A percentile compares a stretch with the other conserved stretches of the same genome.
Conservation (phyloP, 2,329 filamentous ascomycete genomes). For the Pseudocercospora fuligena region DNA sequence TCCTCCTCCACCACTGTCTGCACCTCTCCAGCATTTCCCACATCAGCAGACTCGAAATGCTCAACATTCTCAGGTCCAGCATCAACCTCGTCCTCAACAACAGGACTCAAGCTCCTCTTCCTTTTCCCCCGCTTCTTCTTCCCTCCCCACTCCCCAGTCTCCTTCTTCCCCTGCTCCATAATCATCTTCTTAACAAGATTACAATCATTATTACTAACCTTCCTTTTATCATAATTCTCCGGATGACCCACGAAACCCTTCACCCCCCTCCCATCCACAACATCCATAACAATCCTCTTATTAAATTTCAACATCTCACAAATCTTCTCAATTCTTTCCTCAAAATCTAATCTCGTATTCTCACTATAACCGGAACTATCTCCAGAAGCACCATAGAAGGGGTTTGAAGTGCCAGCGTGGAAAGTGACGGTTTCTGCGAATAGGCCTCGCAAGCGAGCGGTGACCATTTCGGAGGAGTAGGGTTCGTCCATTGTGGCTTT, state of each 20-base stretch:
- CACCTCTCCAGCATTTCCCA: not conserved
- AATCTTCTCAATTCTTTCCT: constrained; percentile 20
- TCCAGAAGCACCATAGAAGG: constrained; percentile 26
- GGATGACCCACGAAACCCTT: constrained; percentile 29
- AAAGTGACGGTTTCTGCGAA: constrained; percentile 26
- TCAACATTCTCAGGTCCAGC: not conserved
- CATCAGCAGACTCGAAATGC: not conserved
- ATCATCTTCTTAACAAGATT: constrained; percentile 31
- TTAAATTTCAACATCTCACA: constrained; percentile 18
- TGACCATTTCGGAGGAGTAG: constrained; percentile 21
- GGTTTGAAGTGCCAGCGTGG: constrained; percentile 15
- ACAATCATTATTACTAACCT: constrained; percentile 28
- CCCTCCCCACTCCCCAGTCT: not conserved
- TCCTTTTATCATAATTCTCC: constrained; percentile 24
- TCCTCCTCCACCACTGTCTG: not conserved
- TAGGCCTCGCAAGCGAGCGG: constrained; percentile 27
- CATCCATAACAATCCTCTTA: constrained; percentile 32
- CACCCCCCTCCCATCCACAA: constrained; percentile 31
- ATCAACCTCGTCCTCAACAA: not conserved
- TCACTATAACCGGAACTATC: constrained; percentile 25
- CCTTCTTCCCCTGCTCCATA: constrained; percentile 28
- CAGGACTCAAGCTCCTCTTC: constrained; percentile 1
- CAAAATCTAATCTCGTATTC: constrained; percentile 19
- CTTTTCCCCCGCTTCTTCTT: constrained; percentile 2
- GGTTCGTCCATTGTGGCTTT: constrained; percentile 22